A percentile compares a stretch with the other conserved stretches of the same genome.
Conservation (phyloP, 2,329 filamentous ascomycete species). For the Anthostomella pinea region DNA sequence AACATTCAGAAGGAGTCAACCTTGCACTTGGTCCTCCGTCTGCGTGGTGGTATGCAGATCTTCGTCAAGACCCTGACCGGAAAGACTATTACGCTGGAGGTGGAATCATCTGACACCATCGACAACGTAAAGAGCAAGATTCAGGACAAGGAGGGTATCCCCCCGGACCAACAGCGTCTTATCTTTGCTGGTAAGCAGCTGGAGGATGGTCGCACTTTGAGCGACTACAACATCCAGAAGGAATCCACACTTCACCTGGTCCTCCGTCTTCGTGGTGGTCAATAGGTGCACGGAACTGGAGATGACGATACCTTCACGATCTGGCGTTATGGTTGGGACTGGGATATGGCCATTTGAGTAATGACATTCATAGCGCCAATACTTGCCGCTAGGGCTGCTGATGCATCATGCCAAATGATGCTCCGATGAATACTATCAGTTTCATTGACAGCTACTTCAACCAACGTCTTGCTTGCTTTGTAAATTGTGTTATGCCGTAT, state of each 20-base stretch:
- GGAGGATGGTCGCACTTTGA: conserved; percentile 75
- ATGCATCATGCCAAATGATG: background rate
- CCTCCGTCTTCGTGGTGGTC: conserved; percentile 67
- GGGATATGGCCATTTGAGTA: conserved; percentile 10
- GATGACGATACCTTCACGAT: conserved; percentile 25
- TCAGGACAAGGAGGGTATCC: conserved; percentile 70
- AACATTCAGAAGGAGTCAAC: conserved; percentile 95
- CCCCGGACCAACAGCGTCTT: conserved; percentile 67
- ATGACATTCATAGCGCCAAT: conserved; percentile 18
- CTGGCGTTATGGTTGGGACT: conserved; percentile 26
- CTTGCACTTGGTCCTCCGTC: conserved; percentile 74
- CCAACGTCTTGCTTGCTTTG: conserved; percentile 1
- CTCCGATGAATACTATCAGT: conserved; percentile 15
- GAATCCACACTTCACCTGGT: conserved; percentile 70
- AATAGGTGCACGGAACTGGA: conserved; percentile 33
- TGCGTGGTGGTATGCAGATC: conserved; percentile 78
- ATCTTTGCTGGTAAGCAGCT: conserved; percentile 71
- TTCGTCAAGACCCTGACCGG: conserved; percentile 70
- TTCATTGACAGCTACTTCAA: conserved; percentile 2
- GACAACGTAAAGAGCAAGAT: conserved; percentile 71
- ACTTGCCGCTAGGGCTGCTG: too few species aligned
- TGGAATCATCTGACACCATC: conserved; percentile 66
- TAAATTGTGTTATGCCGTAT: background rate
- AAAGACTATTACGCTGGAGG: conserved; percentile 68
- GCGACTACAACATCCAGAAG: conserved; percentile 88